Conservation (phyloP, 805 yeast genomes). For the Yarrowia hollandica region DNA sequence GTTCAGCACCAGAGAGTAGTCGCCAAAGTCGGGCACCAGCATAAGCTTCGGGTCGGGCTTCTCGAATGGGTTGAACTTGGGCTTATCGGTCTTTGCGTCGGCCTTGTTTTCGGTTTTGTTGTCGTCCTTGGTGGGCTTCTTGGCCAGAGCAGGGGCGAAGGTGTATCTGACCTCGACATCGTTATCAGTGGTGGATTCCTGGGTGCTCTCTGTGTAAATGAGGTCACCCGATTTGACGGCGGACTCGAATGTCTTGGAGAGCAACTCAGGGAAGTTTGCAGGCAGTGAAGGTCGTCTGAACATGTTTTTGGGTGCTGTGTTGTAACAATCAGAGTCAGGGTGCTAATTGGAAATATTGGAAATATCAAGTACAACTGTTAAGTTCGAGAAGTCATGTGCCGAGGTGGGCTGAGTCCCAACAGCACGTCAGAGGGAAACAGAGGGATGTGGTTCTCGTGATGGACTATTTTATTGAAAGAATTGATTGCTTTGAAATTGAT, state of each 20-base stretch:
- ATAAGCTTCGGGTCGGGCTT: constrained; percentile 77
- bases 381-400: constrained; percentile 15
- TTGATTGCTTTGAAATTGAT: too few species aligned
- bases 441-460: too few species aligned
- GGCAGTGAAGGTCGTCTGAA: constrained; percentile 22
- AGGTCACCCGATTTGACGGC: constrained; percentile 53
- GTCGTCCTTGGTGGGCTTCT: constrained; percentile 39
- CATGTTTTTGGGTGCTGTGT: not conserved
- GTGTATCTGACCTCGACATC: constrained; percentile 39
- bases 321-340: too few species aligned
- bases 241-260: constrained; percentile 42
- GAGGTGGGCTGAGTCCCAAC: constrained; percentile 14
- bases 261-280: constrained; percentile 18
- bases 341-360: too few species aligned
- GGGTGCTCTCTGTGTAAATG: constrained; percentile 53
- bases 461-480: too few species aligned
- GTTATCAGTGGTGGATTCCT: constrained; percentile 40
- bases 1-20: constrained; percentile 66
- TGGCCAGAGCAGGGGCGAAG: constrained; percentile 42
- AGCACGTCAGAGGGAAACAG: too few species aligned
- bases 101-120: not conserved
- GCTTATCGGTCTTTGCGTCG: constrained; percentile 19
- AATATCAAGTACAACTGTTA: too few species aligned
- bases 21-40: constrained; percentile 53
- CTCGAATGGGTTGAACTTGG: constrained; percentile 62